A percentile compares a stretch with the other conserved stretches of the same genome.
These are phyloP conservation scores for Benincasa hispida DNA, from an alignment of 306 rosid species.

Conservation along the genomic window DNA sequence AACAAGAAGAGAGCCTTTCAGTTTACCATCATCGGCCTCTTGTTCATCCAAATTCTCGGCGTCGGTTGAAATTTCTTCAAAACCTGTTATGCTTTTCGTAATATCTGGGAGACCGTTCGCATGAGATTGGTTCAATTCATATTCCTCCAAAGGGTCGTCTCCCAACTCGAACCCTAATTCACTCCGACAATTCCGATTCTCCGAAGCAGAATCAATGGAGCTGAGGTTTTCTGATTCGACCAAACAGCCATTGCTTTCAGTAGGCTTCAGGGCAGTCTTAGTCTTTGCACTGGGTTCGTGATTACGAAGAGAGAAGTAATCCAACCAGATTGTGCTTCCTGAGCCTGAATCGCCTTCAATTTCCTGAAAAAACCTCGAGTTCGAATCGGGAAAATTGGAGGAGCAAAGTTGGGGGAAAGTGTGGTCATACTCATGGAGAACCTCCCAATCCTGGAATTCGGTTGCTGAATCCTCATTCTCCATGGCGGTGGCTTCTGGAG, in stretches of 20 bases:
- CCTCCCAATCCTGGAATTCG: conserved; percentile 54
- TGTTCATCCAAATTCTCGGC: conserved; percentile 2
- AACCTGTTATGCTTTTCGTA: background rate
- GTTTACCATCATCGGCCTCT: background rate
- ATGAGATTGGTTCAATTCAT: conserved; percentile 19
- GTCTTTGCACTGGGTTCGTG: conserved; percentile 12
- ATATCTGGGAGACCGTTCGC: conserved; percentile 5
- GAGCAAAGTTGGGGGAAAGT: conserved; percentile 5
- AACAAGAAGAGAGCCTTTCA: conserved; percentile 15
- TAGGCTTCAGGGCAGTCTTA: conserved; percentile 1
- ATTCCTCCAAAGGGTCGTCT: conserved; percentile 37
- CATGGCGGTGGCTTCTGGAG: conserved; percentile 9
- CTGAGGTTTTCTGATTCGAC: conserved; percentile 44
- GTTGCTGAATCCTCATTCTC: background rate
- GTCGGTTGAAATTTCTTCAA: background rate
- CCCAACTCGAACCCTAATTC: conserved; percentile 46
- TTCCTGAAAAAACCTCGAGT: conserved; percentile 8
- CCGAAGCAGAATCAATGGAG: conserved; percentile 40
- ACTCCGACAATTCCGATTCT: conserved; percentile 12
- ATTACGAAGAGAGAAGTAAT: conserved; percentile 44
- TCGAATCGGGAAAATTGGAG: background rate
- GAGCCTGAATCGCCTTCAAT: conserved; percentile 28
- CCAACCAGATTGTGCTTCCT: conserved; percentile 35
- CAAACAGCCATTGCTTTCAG: conserved; percentile 23
- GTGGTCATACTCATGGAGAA: conserved; percentile 22